phyloP scores from a whole-genome alignment of 1,284 basidiomycete species.

The Takashimella koratensis region DNA sequence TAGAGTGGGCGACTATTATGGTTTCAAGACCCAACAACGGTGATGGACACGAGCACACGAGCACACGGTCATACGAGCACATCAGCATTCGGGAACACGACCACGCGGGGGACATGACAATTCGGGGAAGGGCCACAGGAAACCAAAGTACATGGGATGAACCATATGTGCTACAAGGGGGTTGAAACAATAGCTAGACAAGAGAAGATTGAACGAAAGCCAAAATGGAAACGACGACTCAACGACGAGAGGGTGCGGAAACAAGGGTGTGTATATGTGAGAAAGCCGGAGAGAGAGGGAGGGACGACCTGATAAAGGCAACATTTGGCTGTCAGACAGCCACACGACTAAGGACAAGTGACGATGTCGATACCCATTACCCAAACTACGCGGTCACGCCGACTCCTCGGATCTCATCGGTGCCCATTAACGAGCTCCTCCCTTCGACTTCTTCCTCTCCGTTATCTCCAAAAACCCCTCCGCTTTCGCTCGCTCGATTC shows the following conservation, averaged over 20 bases:
- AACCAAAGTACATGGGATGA: not conserved
- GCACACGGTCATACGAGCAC: too few relatives aligned
- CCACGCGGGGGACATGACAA: too few relatives aligned
- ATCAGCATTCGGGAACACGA: too few relatives aligned
- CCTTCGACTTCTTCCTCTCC: not conserved
- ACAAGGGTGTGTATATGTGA: not conserved
- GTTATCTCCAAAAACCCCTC: not conserved
- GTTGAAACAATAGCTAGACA: not conserved
- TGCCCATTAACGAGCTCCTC: too few relatives aligned
- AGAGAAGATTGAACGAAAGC: not conserved
- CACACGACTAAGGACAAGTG: too few relatives aligned
- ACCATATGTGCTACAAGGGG: not conserved
- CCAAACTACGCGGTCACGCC: too few relatives aligned
- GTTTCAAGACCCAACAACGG: constrained; percentile 6
- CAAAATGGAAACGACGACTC: not conserved
- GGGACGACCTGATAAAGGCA: too few relatives aligned
- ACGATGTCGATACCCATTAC: too few relatives aligned
- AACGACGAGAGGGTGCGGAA: not conserved
- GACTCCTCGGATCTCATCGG: too few relatives aligned
- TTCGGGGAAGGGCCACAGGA: too few relatives aligned
- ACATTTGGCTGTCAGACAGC: too few relatives aligned
- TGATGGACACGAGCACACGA: too few relatives aligned
- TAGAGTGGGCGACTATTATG: constrained; percentile 19
- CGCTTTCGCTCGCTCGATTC: not conserved
- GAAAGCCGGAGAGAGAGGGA: not conserved